Evolutionary conservation across 768 basidiomycete genomes (phyloP), one percentile per base, ranked within the genome.

Genomic region (Auriculariales sp.): DNA sequence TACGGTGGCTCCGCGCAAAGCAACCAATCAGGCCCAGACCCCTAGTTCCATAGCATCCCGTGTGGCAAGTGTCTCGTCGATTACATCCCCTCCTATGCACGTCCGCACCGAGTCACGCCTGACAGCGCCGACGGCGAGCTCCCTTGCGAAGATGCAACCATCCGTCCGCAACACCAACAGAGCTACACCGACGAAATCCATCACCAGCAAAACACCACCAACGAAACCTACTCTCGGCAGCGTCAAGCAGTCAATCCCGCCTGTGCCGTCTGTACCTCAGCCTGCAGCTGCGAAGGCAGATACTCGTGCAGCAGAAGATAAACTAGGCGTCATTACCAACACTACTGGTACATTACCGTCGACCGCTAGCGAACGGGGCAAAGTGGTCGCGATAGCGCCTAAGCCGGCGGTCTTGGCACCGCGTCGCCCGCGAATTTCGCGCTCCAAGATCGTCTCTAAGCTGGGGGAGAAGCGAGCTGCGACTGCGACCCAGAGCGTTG

Each of bases 391-490:
- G 15, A 52, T 17, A 19, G 32, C 29, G 11, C 50, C 49, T 1
- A 51, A 51, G 29, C 46, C 52, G 7, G 47, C 42, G 14, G 12
- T 28, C 1, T 42, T 51, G 4, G 29, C 68, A 25, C 69, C 73
- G 7, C 74, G 82, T 50, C 80, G 78, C 59, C 86, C 86, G 3
- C 75, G 84, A 6, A 84, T 89, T 54, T 89, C 86, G 35, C 75
- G 87, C 32, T 84, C 83, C 25, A 81, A 79, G 53, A 83, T 89
- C 33, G 85, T 88, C 39, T 82, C 85, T 0, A 76, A 72, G 56
- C 66, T 88, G 30, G 82, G 80, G 1, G 81, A 81, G 12, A 81
- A 88, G 61, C 77, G 86, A 4, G 75, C 73, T 12, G 73, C 74
- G 2, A 46, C 50, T 39, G 42, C n/a, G n/a, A n/a, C n/a, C n/a